A percentile compares a stretch with the other conserved stretches of the same genome.
Conservation (phyloP, 2,329 filamentous ascomycete species). For the Colletotrichum destructivum region DNA sequence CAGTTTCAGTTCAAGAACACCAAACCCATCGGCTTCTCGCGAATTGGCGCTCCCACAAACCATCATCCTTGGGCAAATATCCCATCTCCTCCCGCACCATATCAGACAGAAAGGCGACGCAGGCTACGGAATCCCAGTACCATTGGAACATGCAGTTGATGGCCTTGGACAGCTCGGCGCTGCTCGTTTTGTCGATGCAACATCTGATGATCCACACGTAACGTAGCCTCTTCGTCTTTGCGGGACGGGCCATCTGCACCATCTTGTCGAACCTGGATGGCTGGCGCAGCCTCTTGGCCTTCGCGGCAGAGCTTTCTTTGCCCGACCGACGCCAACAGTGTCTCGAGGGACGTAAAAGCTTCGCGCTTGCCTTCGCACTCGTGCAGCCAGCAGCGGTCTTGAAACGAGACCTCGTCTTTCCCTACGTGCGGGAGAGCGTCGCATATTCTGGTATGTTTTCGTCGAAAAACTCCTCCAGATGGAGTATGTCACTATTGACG, state of each 20-base stretch:
- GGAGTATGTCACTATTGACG: not conserved
- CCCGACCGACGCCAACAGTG: not conserved
- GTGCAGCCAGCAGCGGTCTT: constrained; percentile 37
- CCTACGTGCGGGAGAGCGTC: constrained; percentile 44
- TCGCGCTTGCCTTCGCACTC: constrained; percentile 30
- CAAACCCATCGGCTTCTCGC: constrained; percentile 40
- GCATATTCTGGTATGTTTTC: constrained; percentile 17
- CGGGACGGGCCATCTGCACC: constrained; percentile 25
- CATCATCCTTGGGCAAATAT: not conserved
- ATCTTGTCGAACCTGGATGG: constrained; percentile 35
- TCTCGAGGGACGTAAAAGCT: not conserved
- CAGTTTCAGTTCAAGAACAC: constrained; percentile 45
- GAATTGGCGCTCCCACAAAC: not conserved
- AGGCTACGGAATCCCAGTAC: constrained; percentile 51
- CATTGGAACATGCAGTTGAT: constrained; percentile 49
- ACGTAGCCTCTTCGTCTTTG: constrained; percentile 41
- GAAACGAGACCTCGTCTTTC: constrained; percentile 38
- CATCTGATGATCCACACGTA: constrained; percentile 57
- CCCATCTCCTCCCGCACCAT: constrained; percentile 25
- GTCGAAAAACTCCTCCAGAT: constrained; percentile 15
- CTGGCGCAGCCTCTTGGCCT: not conserved
- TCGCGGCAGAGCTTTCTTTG: not conserved
- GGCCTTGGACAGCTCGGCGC: constrained; percentile 51
- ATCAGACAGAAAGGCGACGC: constrained; percentile 52
- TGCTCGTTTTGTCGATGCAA: constrained; percentile 53